Evolutionary conservation across 2,329 filamentous ascomycete genomes (phyloP), one percentile per base, ranked within the genome.

Genomic region (Fusarium palustre): DNA sequence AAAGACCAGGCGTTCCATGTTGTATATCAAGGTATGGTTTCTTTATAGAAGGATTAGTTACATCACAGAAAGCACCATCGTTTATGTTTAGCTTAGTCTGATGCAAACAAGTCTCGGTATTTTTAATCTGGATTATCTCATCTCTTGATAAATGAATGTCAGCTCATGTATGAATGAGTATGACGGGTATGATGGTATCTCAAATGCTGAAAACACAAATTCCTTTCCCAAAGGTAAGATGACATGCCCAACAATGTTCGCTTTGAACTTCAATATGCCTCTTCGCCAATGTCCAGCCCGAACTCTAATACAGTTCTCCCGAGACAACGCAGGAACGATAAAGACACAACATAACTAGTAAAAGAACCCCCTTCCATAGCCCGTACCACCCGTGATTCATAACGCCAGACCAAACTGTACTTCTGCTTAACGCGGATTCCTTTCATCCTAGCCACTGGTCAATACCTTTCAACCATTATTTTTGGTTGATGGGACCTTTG

Each of bases 111-210:
- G 18, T 25, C 22, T 46, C 47, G n/a, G 25, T 7, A 9, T 30
- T 43, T 25, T 59, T 30, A 31, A 38, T 46, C 18, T 47, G 31
- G 49, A 66, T 47, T 54, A 38, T 54, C 42, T 48, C 39, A 41
- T 45, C 41, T 66, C 42, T 53, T 66, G 22, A 34, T 53, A 55
- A 67, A 66, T 36, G 41, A 68, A 38, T 61, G 55, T 68, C 62
- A 60, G 39, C 46, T 54, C 47, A 59, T 60, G 31, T 43, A n/a
- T 55, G 28, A 39, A 63, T 45, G 59, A 66, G 49, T 36, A 58
- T 69, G 56, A 50, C 56, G 56, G 60, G 64, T 69, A 64, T 69
- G 66, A 58, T 71, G 68, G 70, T 71, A 73, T 73, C 65, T 73
- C 66, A 55, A 73, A 62, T 65, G 66, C 59, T 54, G 38, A 69